phyloP scores from a whole-genome alignment of 257 asterid genomes.

The Solanum neorickii region DNA sequence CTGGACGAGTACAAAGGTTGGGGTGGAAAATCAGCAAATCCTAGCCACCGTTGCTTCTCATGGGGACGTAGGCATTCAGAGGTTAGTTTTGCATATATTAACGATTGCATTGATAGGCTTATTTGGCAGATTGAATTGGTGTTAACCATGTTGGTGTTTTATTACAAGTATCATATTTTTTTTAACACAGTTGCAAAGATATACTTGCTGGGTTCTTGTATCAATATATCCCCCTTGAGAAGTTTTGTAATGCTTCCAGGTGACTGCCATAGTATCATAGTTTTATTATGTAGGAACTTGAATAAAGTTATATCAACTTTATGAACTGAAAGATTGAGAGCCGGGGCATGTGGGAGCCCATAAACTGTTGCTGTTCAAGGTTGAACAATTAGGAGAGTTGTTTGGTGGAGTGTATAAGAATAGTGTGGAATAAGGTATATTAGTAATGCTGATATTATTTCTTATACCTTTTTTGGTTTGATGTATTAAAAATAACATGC shows the following conservation, averaged over 20 bases:
- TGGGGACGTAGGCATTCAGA: constrained; percentile 89
- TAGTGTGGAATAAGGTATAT: neutral
- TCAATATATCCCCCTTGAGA: neutral
- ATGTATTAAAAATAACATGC: no score
- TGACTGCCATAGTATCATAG: neutral
- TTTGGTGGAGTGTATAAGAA: neutral
- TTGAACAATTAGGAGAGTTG: neutral
- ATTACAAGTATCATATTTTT: neutral
- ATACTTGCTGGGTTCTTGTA: neutral
- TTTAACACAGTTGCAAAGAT: neutral
- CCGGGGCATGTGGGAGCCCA: neutral
- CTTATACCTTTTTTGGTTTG: neutral
- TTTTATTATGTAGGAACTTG: neutral
- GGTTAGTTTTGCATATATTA: constrained; percentile 36
- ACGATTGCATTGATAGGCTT: neutral
- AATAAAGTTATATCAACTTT: neutral
- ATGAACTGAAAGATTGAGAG: neutral
- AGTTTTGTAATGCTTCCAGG: neutral
- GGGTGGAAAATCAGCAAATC: constrained; percentile 57
- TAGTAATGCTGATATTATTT: neutral
- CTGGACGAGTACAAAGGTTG: constrained; percentile 75
- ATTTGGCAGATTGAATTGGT: neutral
- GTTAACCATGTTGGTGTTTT: neutral
- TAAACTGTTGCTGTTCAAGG: neutral
- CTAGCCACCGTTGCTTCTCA: constrained; percentile 62